Conservation (phyloP, 768 basidiomycete species). For the Pseudohyphozyma bogoriensis region DNA sequence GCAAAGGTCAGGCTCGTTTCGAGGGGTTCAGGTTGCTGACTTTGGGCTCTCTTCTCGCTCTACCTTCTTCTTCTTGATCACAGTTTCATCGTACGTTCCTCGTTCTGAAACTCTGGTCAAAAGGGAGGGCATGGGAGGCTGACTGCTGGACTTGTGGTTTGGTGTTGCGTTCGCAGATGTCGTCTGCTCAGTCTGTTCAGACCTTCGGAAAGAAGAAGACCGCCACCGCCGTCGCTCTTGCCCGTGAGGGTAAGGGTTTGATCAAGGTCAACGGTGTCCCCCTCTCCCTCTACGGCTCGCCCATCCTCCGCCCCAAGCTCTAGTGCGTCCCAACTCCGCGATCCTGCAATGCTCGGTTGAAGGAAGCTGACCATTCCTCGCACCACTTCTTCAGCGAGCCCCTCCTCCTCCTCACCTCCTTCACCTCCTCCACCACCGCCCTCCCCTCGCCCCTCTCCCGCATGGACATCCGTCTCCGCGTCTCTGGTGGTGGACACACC, state of each 20-base stretch:
- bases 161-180: too few relatives aligned
- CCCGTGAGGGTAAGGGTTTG: slow-evolving; percentile 69
- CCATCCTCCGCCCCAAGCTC: slow-evolving; percentile 92
- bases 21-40: too few relatives aligned
- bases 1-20: too few relatives aligned
- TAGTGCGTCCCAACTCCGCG: slow-evolving; percentile 50
- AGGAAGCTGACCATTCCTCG: neutral
- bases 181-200: slow-evolving; percentile 52
- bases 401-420: slow-evolving; percentile 59
- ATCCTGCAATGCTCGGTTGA: neutral
- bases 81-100: too few relatives aligned
- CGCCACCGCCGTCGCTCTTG: slow-evolving; percentile 94
- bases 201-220: slow-evolving; percentile 99
- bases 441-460: slow-evolving; percentile 76
- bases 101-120: too few relatives aligned
- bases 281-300: slow-evolving; percentile 87
- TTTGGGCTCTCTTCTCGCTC: too few relatives aligned
- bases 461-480: slow-evolving; percentile 93
- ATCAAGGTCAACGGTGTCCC: slow-evolving; percentile 96
- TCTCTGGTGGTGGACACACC: slow-evolving; percentile 98
- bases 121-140: too few relatives aligned
- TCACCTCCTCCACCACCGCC: slow-evolving; percentile 28
- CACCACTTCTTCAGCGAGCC: slow-evolving; percentile 45
- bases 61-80: too few relatives aligned
- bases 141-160: too few relatives aligned